Evolutionary conservation across 2,329 filamentous ascomycete species (phyloP).

Genomic region (Leptosphaerulina australis): DNA sequence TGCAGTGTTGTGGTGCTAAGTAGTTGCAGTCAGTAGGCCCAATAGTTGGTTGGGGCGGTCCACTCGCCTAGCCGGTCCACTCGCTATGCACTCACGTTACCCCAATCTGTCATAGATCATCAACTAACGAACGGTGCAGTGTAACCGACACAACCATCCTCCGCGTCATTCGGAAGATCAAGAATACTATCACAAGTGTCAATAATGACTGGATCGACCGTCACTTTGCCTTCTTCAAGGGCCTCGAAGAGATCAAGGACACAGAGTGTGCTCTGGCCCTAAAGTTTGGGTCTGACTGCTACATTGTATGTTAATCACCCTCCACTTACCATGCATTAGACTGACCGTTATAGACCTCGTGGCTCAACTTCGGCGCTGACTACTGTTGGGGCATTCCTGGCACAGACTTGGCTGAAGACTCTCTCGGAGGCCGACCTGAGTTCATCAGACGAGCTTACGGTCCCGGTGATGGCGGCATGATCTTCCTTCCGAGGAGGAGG

Average conservation of each 20-base stretch:
- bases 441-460: constrained; percentile 42
- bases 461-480: constrained; percentile 43
- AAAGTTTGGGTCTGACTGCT: constrained; percentile 41
- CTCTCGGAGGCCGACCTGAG: constrained; percentile 40
- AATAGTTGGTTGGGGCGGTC: no score
- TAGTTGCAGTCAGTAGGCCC: no score
- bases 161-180: constrained; percentile 34
- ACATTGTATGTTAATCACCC: constrained; percentile 25
- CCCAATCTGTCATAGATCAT: constrained; percentile 6
- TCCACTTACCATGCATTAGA: neutral
- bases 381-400: constrained; percentile 44
- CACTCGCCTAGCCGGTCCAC: no score
- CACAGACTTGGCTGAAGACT: constrained; percentile 30
- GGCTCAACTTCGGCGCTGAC: constrained; percentile 45
- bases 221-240: constrained; percentile 41
- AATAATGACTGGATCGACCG: constrained; percentile 40
- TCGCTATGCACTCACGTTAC: no score
- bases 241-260: constrained; percentile 37
- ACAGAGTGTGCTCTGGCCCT: constrained; percentile 40
- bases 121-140: constrained; percentile 30
- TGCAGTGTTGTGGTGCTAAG: no score
- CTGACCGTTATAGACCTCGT: constrained; percentile 31
- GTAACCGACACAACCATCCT: constrained; percentile 41
- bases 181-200: constrained; percentile 35
- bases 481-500: constrained; percentile 43